Evolutionary conservation across 2,329 filamentous ascomycete genomes (phyloP).

Genomic region (Fusarium penzigii): DNA sequence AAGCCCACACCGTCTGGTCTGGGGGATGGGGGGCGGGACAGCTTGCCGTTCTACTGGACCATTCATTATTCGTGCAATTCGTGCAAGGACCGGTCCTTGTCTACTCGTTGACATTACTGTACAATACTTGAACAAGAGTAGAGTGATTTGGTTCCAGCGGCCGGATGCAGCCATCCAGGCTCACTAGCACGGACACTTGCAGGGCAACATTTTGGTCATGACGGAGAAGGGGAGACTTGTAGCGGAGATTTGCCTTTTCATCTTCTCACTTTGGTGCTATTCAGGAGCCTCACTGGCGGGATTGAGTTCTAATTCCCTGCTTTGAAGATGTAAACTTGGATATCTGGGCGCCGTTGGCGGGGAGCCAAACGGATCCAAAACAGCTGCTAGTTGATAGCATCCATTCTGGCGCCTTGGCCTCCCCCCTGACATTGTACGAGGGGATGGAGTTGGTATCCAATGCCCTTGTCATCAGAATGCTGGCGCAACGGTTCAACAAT

Average conservation of each 20-base stretch:
- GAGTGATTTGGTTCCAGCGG: constrained; percentile 21
- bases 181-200: not conserved
- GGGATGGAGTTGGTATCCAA: not conserved
- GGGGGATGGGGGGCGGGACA: constrained; percentile 11
- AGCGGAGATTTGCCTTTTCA: not conserved
- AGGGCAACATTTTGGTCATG: not conserved
- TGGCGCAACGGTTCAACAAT: not conserved
- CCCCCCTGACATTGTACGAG: not conserved
- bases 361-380: not conserved
- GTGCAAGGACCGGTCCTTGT: constrained; percentile 16
- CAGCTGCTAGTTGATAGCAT: not conserved
- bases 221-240: not conserved
- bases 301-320: not conserved
- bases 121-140: constrained; percentile 7
- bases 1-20: constrained; percentile 19
- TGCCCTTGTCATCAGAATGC: not conserved
- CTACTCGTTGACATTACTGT: not conserved
- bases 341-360: not conserved
- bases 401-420: not conserved
- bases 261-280: not conserved
- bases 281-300: not conserved
- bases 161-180: constrained; percentile 7
- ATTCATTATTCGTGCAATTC: constrained; percentile 6
- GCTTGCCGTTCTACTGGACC: constrained; percentile 17
- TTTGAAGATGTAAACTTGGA: not conserved